Evolutionary conservation across 73 alveolate genomes (phyloP).

Genomic region (Tetrahymena thermophila): DNA sequence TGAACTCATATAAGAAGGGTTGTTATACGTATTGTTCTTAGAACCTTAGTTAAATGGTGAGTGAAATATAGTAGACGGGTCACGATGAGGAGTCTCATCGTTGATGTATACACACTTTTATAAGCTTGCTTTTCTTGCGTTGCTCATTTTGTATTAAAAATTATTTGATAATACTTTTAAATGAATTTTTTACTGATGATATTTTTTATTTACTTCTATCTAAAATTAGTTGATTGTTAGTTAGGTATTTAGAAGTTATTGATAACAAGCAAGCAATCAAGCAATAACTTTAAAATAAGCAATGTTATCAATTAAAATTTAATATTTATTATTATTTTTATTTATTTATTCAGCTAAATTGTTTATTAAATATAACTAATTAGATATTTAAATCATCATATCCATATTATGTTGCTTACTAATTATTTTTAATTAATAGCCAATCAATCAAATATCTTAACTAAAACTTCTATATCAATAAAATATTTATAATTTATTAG

Average conservation of each 20-base stretch:
- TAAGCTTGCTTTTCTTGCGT: background rate
- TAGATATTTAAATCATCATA: background rate
- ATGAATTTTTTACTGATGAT: background rate
- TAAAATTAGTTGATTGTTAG: background rate
- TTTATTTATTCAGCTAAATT: background rate
- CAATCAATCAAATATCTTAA: background rate
- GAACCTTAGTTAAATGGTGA: background rate
- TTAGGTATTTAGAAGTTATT: background rate
- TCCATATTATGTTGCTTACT: background rate
- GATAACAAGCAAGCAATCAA: too few relatives aligned
- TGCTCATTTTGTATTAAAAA: background rate
- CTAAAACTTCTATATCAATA: background rate
- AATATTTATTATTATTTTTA: background rate
- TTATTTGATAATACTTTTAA: background rate
- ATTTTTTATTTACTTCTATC: background rate
- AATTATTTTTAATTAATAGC: background rate
- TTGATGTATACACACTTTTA: background rate
- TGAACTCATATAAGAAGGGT: background rate
- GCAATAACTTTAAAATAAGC: background rate
- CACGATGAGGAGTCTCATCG: slow-evolving; percentile 4
- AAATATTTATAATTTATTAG: too few relatives aligned
- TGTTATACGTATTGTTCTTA: background rate
- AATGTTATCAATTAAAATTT: background rate
- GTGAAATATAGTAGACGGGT: background rate
- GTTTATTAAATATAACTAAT: background rate